Evolutionary conservation across 805 yeast genomes (phyloP), one percentile per base, ranked within the genome.

Genomic region (Yamadazyma endophytica): DNA sequence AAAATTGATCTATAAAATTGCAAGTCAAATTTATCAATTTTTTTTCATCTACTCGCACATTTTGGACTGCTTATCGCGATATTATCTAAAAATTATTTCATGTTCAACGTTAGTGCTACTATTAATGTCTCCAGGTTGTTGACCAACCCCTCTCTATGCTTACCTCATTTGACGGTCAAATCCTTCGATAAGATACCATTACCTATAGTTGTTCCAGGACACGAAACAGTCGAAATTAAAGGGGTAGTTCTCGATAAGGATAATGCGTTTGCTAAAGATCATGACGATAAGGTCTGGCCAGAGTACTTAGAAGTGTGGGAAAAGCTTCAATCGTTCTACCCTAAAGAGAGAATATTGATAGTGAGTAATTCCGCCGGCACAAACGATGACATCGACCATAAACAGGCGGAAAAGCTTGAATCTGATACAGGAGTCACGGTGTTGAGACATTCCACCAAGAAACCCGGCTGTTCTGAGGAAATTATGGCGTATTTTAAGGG

Each of bases 331-430:
- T 44, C 55, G n/a, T 44, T 55, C 2, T 86, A 81, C 46, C 87
- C 92, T 0, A 75, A 67, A 21, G 79, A 77, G 4, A 64, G 66
- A 8, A 54, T 89, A 13, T 61, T 87, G 21, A 82, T 90, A 7
- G 96, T 90, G 4, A 82, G 95, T 46, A 90, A 90, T 49, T 84
- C 95, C 0, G 97, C 97, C 0, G 98, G 98, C 0, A 83, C 95
- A 0, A 66, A 73, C 36, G 95, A 82, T 45, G 97, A 89, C 47
- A 47, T 44, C 0, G 67, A 62, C 20, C 70, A 75, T 35, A 37
- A 39, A 12, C 82, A 84, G 46, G 96, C 96, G 0, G 41, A 50
- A 13, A 45, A 61, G 5, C 55, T 89, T 8, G 94, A 88, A 49
- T 31, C 55, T 7, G 64, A 68, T 16, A 78, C 86, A 0, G 89